Percentiles rank a stretch among this genome's conserved stretches.
phyloP scores from a whole-genome alignment of 352 stramenopile species.

The Globisporangium nagaii region DNA sequence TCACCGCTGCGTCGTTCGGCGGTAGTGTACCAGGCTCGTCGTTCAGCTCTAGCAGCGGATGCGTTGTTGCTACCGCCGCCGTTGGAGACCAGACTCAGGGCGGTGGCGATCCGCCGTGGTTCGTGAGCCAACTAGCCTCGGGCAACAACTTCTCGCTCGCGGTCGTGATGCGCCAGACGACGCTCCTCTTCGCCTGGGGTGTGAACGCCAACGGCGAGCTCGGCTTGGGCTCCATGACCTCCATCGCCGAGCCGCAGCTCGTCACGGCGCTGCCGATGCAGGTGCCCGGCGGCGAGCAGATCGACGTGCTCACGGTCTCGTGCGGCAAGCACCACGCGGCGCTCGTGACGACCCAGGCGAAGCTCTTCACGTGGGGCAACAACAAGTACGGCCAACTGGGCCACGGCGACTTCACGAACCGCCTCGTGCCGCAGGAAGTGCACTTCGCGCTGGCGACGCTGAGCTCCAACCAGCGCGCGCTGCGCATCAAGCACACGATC shows the following conservation, averaged over 20 bases:
- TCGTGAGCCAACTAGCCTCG: constrained; percentile 48
- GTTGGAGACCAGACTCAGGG: not conserved
- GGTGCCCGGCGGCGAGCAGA: constrained; percentile 24
- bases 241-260: constrained; percentile 27
- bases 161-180: constrained; percentile 33
- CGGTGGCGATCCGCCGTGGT: constrained; percentile 24
- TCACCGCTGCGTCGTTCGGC: no score
- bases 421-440: constrained; percentile 42
- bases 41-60: no score
- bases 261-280: constrained; percentile 29
- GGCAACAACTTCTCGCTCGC: constrained; percentile 61
- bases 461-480: constrained; percentile 39
- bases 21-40: not conserved
- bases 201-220: constrained; percentile 56
- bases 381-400: constrained; percentile 76
- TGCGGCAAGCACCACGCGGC: constrained; percentile 73
- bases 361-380: constrained; percentile 69
- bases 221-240: constrained; percentile 36
- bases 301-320: constrained; percentile 42
- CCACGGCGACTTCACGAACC: constrained; percentile 42
- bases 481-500: constrained; percentile 58
- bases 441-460: constrained; percentile 38
- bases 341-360: constrained; percentile 49
- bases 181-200: constrained; percentile 45
- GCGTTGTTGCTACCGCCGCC: not conserved